Conservation (phyloP, 108 stramenopile genomes). For the Aureococcus anophagefferens region DNA sequence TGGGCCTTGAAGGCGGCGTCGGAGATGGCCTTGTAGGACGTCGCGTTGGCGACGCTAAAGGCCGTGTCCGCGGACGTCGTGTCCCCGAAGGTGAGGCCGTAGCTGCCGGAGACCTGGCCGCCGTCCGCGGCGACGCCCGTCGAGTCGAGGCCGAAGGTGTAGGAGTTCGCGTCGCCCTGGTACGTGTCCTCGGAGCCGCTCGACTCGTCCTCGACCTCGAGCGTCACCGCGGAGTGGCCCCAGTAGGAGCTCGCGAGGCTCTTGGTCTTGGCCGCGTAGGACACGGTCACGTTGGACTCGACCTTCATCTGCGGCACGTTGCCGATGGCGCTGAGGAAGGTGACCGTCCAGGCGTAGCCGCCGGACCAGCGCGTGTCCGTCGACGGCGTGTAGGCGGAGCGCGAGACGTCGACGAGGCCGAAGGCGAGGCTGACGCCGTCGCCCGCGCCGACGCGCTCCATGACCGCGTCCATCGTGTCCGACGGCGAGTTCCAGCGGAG, state of each 20-base stretch:
- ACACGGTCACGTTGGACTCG: neutral
- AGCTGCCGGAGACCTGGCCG: constrained; percentile 63
- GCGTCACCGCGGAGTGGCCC: neutral
- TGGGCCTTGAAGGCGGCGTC: constrained; percentile 39
- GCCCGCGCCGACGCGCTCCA: constrained; percentile 32
- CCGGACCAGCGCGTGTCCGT: constrained; percentile 56
- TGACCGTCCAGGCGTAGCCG: constrained; percentile 66
- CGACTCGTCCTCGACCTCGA: constrained; percentile 39
- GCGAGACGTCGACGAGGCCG: constrained; percentile 48
- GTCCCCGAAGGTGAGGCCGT: constrained; percentile 40
- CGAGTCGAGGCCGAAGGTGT: constrained; percentile 4
- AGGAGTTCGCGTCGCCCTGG: constrained; percentile 25
- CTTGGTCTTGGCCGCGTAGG: neutral
- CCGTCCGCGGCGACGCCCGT: constrained; percentile 48
- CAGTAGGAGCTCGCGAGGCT: too few relatives aligned
- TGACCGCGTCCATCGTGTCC: constrained; percentile 15
- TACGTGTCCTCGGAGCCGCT: constrained; percentile 33
- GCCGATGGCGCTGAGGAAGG: constrained; percentile 49
- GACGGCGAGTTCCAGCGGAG: constrained; percentile 39
- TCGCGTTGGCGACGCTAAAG: constrained; percentile 37
- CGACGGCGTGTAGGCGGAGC: constrained; percentile 39
- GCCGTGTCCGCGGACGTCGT: constrained; percentile 27
- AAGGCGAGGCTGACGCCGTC: constrained; percentile 32
- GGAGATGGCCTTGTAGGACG: constrained; percentile 41
- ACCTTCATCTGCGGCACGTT: constrained; percentile 50